These are phyloP conservation scores for Pythium apleroticum DNA, from an alignment of 352 stramenopile species.

Conservation along the genomic window DNA sequence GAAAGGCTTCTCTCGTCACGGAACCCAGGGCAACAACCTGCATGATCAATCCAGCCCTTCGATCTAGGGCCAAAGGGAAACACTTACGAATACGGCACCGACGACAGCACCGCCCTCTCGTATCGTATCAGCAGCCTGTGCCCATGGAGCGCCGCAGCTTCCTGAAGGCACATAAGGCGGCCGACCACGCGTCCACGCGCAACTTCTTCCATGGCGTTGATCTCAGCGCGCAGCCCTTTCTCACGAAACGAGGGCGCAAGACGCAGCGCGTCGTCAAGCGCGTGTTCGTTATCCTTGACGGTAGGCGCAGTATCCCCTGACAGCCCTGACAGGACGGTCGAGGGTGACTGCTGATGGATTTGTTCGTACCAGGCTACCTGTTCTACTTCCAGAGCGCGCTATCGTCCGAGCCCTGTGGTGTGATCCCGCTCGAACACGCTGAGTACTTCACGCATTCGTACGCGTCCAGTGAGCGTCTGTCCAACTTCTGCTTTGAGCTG, in stretches of 20 bases:
- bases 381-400: slow-evolving; percentile 76
- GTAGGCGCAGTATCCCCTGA: slow-evolving; percentile 21
- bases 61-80: too few species aligned
- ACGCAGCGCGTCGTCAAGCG: slow-evolving; percentile 66
- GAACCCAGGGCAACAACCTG: background rate
- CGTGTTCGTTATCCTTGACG: slow-evolving; percentile 76
- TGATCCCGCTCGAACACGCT: slow-evolving; percentile 60
- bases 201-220: slow-evolving; percentile 64
- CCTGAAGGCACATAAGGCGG: slow-evolving; percentile 7
- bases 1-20: background rate
- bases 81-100: background rate
- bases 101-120: background rate
- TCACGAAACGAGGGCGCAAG: slow-evolving; percentile 75
- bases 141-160: slow-evolving; percentile 29
- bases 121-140: background rate
- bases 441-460: slow-evolving; percentile 79
- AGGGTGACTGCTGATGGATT: too few species aligned
- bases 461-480: slow-evolving; percentile 49
- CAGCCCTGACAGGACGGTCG: background rate
- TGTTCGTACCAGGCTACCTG: slow-evolving; percentile 72
- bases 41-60: background rate
- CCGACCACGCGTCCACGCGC: slow-evolving; percentile 10
- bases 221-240: slow-evolving; percentile 57
- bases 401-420: slow-evolving; percentile 52
- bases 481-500: slow-evolving; percentile 79